These are phyloP conservation scores for Rhododendron molle DNA, from an alignment of 148 eudicot species.

Conservation along the genomic window DNA sequence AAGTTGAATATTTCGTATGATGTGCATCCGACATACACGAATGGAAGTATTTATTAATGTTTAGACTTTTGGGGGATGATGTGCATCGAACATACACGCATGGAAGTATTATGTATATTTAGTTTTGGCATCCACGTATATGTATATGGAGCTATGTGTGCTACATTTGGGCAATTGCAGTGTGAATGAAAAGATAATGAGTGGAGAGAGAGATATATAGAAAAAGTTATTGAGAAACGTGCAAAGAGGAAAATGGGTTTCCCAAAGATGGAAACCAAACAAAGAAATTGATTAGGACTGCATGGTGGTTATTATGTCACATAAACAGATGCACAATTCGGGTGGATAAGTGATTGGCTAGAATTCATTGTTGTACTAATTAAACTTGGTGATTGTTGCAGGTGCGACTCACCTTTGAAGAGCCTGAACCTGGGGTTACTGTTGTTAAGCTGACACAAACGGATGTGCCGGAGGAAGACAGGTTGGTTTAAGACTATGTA, in stretches of 20 bases:
- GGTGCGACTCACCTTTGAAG: constrained; percentile 84
- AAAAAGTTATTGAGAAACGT: too few species aligned
- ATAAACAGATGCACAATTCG: too few species aligned
- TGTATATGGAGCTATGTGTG: not conserved
- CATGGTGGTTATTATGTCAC: not conserved
- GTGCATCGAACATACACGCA: not conserved
- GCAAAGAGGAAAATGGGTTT: too few species aligned
- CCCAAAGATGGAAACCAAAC: too few species aligned
- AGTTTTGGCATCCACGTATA: not conserved
- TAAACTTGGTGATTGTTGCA: constrained; percentile 18
- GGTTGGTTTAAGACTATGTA: constrained; percentile 33
- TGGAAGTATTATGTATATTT: not conserved
- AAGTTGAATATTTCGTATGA: not conserved
- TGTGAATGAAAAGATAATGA: not conserved
- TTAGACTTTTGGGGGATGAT: not conserved
- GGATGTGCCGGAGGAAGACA: constrained; percentile 95
- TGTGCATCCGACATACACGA: not conserved
- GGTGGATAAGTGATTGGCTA: not conserved
- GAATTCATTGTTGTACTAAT: not conserved
- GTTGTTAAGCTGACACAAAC: constrained; percentile 70
- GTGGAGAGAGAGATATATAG: too few species aligned
- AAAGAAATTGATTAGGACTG: not conserved
- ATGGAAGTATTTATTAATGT: not conserved
- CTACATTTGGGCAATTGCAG: not conserved
- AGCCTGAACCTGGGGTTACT: constrained; percentile 85